Evolutionary conservation across 1,284 basidiomycete genomes (phyloP), one percentile per base, ranked within the genome.

Genomic region (Volvariella surrecta): DNA sequence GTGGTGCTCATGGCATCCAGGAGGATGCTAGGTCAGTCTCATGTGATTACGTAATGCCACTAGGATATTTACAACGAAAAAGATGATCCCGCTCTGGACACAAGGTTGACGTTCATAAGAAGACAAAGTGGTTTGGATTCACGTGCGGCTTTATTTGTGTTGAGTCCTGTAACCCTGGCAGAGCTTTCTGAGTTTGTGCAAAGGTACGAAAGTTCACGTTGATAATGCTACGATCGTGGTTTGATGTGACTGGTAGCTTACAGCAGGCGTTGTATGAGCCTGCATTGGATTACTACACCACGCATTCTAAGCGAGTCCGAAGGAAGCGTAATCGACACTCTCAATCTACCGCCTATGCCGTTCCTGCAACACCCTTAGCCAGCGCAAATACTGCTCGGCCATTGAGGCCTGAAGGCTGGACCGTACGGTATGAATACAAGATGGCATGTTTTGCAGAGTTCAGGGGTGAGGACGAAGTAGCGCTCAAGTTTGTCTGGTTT

Each of bases 361-460:
- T 68, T 48, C 65, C 76, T 31, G 49, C 74, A 45, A 58, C 69
- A 42, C 61, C 71, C 16, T 48, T 73, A 15, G 71, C 67, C 13
- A 62, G 63, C 39, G 58, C 69, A 9, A 64, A 54, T 50, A 55
- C 68, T 32, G 55, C 71, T 2, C 71, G 82, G 18, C 79, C 83
- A 1, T 63, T 98, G 4, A 69, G 84, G 13, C 74, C 85, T 0
- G 86, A 92, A 60, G 94, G 95, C 0, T 98, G 95, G 93, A 87
- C 82, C 0, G 89, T 95, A n/a, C 71, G 95, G 16, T 94, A 95
- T 56, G 92, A 96, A 59, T 98, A 91, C 70, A 99, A 98, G 66
- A 86, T 95, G 70, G 95, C 86, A 0, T 88, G 89, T 51, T 97
- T 98, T 61, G 91, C 94, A 0, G 95, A 99, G 62, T 87, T 97